Base-by-base conservation (phyloP, 345 rosid species). In the Hypericum perforatum region DNA sequence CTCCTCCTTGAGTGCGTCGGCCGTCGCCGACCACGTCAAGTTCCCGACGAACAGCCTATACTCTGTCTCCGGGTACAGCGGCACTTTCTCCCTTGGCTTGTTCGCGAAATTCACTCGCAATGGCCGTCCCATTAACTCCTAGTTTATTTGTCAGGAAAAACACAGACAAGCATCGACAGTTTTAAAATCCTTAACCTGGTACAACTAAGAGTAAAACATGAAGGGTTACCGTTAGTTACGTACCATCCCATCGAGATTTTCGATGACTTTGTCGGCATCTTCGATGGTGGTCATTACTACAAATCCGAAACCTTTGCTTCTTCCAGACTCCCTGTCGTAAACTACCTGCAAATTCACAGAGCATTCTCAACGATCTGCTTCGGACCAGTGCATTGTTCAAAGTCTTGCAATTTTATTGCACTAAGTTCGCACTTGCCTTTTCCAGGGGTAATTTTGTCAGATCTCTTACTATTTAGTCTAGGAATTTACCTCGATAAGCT, bases 231-330 rank as follows among this genome's bases (percentile, higher is more conserved):
- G 48, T 16, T 6, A 8, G 13, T 55, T 66, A 22, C 82, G 70
- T 83, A 92, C 98, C 62, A 79, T 77, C 68, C 96, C 96, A 79
- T 83, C 89, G 10, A 92, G 94, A 46, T 92, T 92, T 43, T 83
- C 70, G 42, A 85, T 78, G 32, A 85, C 82, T 14, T 59, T 36
- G 39, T 81, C 71, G 44, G 96, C 87, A 48, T 87, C 94, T 64
- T 88, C 95, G 51, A 88, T 41, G 16, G 59, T 92, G 60, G 86
- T 88, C 96, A 92, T 92, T 5, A 90, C 82, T 44, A 85, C 95
- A 49, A 92, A 92, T 8, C 94, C 96, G 36, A 85, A 92, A 8
- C 98, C 98, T 68, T 88, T 77, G 63, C 95, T 87, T 67, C 72
- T 85, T 52, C 95, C 95, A 4, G 88, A 81, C 6, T 79, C 73